Evolutionary conservation across 169 alveolate genomes (phyloP).

Genomic region (Plasmodium yoelii): DNA sequence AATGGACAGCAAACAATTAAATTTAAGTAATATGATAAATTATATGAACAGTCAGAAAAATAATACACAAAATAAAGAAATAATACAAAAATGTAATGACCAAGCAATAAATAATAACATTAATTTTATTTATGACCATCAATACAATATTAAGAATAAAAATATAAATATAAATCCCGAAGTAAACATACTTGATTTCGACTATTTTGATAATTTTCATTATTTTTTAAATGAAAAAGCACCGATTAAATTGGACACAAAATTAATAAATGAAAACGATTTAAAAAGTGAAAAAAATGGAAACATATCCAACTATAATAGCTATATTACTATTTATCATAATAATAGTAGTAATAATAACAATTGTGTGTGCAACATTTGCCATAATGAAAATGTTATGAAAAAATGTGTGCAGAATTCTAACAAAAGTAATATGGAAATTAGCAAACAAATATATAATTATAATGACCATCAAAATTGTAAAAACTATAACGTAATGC

Average conservation of each 20-base stretch:
- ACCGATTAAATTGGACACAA: slow-evolving; percentile 6
- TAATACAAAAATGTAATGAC: slow-evolving; percentile 10
- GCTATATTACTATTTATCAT: background rate
- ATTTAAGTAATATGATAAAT: background rate
- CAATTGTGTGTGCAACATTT: slow-evolving; percentile 19
- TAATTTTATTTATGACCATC: slow-evolving; percentile 2
- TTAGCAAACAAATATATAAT: slow-evolving; percentile 3
- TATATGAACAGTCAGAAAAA: slow-evolving; percentile 7
- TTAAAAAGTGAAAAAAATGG: slow-evolving; percentile 4
- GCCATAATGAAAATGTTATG: slow-evolving; percentile 23
- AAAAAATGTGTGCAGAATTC: slow-evolving; percentile 7
- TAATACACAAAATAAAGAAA: slow-evolving; percentile 9
- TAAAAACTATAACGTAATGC: slow-evolving; percentile 7
- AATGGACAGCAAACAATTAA: slow-evolving; percentile 10
- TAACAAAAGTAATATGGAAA: slow-evolving; percentile 13
- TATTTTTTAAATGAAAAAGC: slow-evolving; percentile 4
- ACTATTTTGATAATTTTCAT: slow-evolving; percentile 6
- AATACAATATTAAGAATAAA: slow-evolving; percentile 17
- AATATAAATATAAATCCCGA: slow-evolving; percentile 1
- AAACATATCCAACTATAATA: slow-evolving; percentile 1
- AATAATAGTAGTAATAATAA: slow-evolving; percentile 13
- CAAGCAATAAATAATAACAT: slow-evolving; percentile 20
- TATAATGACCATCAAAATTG: slow-evolving; percentile 2
- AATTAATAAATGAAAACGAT: slow-evolving; percentile 17
- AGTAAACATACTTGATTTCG: background rate